These are phyloP conservation scores for Pseudocercospora musae DNA, from an alignment of 2,329 filamentous ascomycete genomes.

Conservation along the genomic window DNA sequence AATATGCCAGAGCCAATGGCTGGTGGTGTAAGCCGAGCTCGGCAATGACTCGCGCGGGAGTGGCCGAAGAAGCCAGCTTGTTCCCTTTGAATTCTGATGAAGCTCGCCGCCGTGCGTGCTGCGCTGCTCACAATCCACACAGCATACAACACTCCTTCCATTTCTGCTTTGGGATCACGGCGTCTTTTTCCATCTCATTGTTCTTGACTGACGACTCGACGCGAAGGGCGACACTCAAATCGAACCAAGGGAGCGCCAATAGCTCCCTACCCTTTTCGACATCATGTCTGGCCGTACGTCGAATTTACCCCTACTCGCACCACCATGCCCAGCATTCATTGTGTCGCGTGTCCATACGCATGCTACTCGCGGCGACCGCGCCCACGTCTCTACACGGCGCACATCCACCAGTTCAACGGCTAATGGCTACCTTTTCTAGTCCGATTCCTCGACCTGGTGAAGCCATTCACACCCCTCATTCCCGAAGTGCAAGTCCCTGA, in stretches of 20 bases:
- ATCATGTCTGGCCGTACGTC: constrained; percentile 20
- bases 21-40: neutral
- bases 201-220: neutral
- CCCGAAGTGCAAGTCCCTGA: constrained; percentile 98
- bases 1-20: neutral
- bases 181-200: constrained; percentile 1
- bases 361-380: neutral
- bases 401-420: neutral
- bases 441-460: constrained; percentile 99
- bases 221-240: neutral
- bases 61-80: neutral
- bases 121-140: neutral
- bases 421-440: constrained; percentile 54
- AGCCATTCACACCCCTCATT: constrained; percentile 98
- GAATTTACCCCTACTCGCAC: constrained; percentile 1
- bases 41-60: neutral
- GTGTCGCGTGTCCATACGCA: neutral
- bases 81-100: neutral
- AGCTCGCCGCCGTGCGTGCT: neutral
- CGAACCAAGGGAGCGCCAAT: constrained; percentile 3
- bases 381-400: neutral
- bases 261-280: constrained; percentile 9
- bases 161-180: neutral
- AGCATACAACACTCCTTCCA: constrained; percentile 10
- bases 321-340: neutral